Conservation (phyloP, 2,329 filamentous ascomycete genomes). For the Trichoderma atrobrunneum region DNA sequence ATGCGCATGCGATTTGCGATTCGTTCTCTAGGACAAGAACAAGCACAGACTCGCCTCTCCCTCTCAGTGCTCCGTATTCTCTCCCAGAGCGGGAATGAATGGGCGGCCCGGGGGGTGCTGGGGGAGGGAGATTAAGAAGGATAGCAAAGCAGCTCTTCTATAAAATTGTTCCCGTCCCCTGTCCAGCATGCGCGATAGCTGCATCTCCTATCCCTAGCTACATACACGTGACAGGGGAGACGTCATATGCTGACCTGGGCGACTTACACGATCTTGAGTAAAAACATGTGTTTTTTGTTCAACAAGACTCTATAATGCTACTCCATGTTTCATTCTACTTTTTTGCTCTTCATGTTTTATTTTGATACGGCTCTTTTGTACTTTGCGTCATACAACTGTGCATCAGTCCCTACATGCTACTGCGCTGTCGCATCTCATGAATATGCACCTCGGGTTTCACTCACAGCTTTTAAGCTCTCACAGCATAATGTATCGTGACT, state of each 20-base stretch:
- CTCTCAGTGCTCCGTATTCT: not conserved
- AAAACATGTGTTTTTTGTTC: not conserved
- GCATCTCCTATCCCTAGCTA: not conserved
- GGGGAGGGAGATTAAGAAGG: not conserved
- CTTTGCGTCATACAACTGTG: too few relatives aligned
- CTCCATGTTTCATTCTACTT: not conserved
- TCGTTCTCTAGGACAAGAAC: not conserved
- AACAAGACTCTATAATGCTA: not conserved
- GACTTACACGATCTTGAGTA: not conserved
- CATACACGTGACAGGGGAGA: constrained; percentile 17
- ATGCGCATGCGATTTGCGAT: not conserved
- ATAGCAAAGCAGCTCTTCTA: not conserved
- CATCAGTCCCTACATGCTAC: not conserved
- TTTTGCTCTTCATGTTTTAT: not conserved
- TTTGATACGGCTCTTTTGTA: not conserved
- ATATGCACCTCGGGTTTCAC: not conserved
- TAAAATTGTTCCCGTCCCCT: constrained; percentile 2
- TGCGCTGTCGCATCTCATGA: not conserved
- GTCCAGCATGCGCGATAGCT: not conserved
- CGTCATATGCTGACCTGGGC: constrained; percentile 1
- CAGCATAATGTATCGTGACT: not conserved
- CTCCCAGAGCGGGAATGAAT: constrained; percentile 8
- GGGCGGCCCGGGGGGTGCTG: not conserved
- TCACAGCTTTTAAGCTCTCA: not conserved
- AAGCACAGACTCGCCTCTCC: not conserved